Conservation (phyloP, 139 green algal species). For the Zygnema cylindricum region DNA sequence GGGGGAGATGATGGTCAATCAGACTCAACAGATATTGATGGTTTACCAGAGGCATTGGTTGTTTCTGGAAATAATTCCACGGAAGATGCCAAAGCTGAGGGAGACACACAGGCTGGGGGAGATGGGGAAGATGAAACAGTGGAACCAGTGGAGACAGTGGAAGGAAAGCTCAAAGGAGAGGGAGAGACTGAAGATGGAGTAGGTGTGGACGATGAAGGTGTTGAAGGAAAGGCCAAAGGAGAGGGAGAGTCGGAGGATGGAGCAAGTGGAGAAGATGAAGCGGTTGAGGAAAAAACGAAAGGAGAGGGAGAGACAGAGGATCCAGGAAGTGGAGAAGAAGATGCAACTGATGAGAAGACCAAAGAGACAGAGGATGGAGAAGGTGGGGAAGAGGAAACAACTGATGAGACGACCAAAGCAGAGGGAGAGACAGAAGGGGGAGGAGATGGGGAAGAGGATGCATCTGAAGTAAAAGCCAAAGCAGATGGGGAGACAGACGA, state of each 20-base stretch:
- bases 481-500: no score
- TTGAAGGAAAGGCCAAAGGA: no score
- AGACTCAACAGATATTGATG: no score
- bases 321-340: not conserved
- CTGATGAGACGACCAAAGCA: not conserved
- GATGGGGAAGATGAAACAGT: no score
- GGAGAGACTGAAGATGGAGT: not conserved
- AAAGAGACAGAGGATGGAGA: not conserved
- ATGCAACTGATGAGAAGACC: not conserved
- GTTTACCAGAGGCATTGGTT: no score
- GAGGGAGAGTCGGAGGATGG: not conserved
- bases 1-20: no score
- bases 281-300: not conserved
- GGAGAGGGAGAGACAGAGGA: not conserved
- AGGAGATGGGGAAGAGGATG: not conserved
- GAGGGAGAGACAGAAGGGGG: not conserved
- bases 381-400: not conserved
- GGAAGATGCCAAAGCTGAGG: no score
- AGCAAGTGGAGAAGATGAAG: not conserved
- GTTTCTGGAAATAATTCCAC: no score
- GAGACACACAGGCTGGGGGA: no score
- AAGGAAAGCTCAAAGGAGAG: not conserved
- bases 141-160: not conserved
- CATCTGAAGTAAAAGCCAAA: not conserved
- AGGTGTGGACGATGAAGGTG: not conserved